phyloP scores from a whole-genome alignment of 2,329 filamentous ascomycete genomes.

The Phoma herbarum region DNA sequence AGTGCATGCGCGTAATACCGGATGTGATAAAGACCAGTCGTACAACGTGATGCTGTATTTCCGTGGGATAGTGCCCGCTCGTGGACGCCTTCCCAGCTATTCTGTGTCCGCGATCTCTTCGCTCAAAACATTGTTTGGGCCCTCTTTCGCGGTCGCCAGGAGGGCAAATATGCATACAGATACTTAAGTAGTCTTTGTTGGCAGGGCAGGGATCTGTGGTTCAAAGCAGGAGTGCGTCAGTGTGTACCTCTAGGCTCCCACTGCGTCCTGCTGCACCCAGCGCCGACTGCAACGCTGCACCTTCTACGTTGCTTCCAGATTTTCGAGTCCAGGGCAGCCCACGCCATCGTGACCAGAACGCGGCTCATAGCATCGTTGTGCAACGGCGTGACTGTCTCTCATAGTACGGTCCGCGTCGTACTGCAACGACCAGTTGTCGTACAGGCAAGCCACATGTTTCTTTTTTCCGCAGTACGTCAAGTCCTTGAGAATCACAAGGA shows the following conservation, averaged over 20 bases:
- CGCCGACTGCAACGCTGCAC: slow-evolving; percentile 11
- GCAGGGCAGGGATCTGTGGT: neutral
- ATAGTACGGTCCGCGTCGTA: neutral
- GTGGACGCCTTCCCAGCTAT: neutral
- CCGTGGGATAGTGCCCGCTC: neutral
- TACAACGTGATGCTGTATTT: slow-evolving; percentile 9
- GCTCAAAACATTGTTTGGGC: neutral
- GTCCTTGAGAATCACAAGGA: slow-evolving; percentile 11
- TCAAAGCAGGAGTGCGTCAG: neutral
- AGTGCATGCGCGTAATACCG: slow-evolving; percentile 11
- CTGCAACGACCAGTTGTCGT: slow-evolving; percentile 15
- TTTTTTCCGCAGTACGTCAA: slow-evolving; percentile 12
- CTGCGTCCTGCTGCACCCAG: neutral
- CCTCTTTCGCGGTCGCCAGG: neutral
- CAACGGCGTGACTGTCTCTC: slow-evolving; percentile 5
- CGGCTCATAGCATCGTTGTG: slow-evolving; percentile 11
- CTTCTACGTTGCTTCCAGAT: slow-evolving; percentile 23
- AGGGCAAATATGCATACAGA: neutral
- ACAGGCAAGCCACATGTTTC: slow-evolving; percentile 18
- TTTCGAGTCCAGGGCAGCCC: slow-evolving; percentile 8
- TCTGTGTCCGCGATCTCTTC: neutral
- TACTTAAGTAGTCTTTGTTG: neutral
- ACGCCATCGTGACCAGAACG: slow-evolving; percentile 10
- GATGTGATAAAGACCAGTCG: slow-evolving; percentile 6
- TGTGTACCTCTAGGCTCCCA: neutral